phyloP scores from a whole-genome alignment of 2,329 filamentous ascomycete genomes.

The Pseudofabraea citricarpa region DNA sequence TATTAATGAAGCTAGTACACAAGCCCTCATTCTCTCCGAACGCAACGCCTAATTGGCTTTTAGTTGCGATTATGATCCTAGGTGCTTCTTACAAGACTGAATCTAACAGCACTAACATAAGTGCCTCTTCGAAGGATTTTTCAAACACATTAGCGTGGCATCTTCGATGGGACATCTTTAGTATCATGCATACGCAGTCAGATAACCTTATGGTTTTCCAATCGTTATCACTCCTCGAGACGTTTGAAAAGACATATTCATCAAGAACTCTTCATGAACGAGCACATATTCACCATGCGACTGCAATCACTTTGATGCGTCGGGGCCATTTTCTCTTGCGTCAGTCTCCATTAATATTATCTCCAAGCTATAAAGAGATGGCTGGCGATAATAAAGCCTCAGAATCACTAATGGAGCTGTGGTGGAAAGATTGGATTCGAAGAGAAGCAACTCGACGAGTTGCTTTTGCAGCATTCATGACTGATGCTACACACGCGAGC shows the following conservation, averaged over 20 bases:
- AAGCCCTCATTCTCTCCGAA: conserved; percentile 90
- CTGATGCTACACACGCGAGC: conserved; percentile 92
- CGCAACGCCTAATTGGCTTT: conserved; percentile 75
- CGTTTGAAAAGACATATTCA: conserved; percentile 98
- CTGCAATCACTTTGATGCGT: conserved; percentile 91
- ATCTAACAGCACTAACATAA: conserved; percentile 67
- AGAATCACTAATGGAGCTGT: conserved; percentile 69
- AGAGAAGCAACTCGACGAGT: conserved; percentile 86
- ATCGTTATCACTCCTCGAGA: conserved; percentile 77
- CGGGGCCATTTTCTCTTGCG: conserved; percentile 88
- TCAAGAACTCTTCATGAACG: conserved; percentile 88
- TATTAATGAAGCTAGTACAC: conserved; percentile 50
- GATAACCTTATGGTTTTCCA: conserved; percentile 97
- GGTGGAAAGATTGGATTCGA: conserved; percentile 95
- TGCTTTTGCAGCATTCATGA: conserved; percentile 89
- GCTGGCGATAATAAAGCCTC: conserved; percentile 32
- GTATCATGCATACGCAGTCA: conserved; percentile 81
- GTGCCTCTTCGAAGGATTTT: conserved; percentile 72
- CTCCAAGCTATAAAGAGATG: conserved; percentile 64
- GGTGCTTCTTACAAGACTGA: conserved; percentile 87
- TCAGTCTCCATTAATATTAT: conserved; percentile 77
- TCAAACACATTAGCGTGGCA: conserved; percentile 91
- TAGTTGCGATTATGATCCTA: conserved; percentile 87
- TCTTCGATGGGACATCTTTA: conserved; percentile 93
- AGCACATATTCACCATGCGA: conserved; percentile 94